These are phyloP conservation scores for Fusarium metavorans DNA, from an alignment of 2,329 filamentous ascomycete genomes.

Conservation along the genomic window DNA sequence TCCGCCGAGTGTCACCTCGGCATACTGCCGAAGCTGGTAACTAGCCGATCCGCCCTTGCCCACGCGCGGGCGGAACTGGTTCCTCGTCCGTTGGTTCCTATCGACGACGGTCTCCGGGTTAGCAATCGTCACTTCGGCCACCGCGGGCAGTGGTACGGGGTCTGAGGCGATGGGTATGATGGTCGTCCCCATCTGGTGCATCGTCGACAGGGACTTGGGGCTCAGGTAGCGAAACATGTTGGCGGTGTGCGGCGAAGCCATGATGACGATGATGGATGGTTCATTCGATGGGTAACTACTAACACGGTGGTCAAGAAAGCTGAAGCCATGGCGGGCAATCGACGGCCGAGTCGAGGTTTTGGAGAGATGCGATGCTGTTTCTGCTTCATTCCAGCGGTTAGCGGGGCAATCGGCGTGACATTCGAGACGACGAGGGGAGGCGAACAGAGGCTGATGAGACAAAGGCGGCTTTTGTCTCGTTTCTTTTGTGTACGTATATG, in stretches of 20 bases:
- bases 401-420: conserved; percentile 51
- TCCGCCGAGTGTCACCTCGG: conserved; percentile 94
- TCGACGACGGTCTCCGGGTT: conserved; percentile 42
- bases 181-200: conserved; percentile 47
- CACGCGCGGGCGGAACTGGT: conserved; percentile 90
- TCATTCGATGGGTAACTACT: conserved; percentile 48
- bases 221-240: conserved; percentile 50
- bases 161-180: conserved; percentile 44
- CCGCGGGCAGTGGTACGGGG: conserved; percentile 2
- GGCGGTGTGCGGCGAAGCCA: conserved; percentile 23
- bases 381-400: conserved; percentile 55
- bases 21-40: conserved; percentile 98
- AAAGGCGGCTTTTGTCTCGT: conserved; percentile 11
- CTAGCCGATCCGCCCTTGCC: conserved; percentile 86
- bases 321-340: conserved; percentile 51
- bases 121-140: conserved; percentile 45
- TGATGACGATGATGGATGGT: conserved; percentile 5
- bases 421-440: conserved; percentile 7
- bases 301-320: conserved; percentile 58
- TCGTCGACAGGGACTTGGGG: conserved; percentile 49
- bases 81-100: conserved; percentile 88
- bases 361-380: conserved; percentile 20
- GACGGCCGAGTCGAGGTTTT: conserved; percentile 20
- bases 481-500: conserved; percentile 7
- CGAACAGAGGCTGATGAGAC: conserved; percentile 33